phyloP scores from a whole-genome alignment of 176 grass and related monocot genomes.

The Dactylis glomerata region DNA sequence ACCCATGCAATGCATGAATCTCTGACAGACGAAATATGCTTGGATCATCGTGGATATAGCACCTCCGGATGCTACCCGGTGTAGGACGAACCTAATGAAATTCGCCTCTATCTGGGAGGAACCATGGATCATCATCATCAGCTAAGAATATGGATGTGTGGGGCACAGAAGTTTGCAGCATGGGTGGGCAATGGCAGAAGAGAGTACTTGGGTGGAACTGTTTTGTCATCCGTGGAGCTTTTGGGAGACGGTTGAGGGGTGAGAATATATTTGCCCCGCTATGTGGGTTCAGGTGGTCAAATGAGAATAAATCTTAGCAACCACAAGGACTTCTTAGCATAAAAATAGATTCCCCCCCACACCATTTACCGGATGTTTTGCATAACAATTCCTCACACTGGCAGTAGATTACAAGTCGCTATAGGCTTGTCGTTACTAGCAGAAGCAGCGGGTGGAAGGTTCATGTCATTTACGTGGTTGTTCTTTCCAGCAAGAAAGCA shows the following conservation, averaged over 20 bases:
- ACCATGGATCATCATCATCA: conserved; percentile 26
- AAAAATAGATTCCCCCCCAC: not conserved
- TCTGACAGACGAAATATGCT: not conserved
- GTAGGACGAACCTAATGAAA: not conserved
- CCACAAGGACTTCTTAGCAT: not conserved
- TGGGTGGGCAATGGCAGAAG: conserved; percentile 7
- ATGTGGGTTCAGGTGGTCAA: conserved; percentile 36
- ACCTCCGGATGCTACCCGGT: not conserved
- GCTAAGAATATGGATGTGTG: conserved; percentile 11
- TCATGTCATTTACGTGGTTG: conserved; percentile 20
- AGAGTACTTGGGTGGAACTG: conserved; percentile 38
- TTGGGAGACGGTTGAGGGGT: conserved; percentile 15
- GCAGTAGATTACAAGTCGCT: conserved; percentile 25
- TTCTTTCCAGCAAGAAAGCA: conserved; percentile 25
- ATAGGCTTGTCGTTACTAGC: not conserved
- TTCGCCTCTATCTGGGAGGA: conserved; percentile 37
- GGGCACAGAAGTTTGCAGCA: conserved; percentile 21
- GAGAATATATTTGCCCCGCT: conserved; percentile 27
- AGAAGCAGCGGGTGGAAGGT: conserved; percentile 27
- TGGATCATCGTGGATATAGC: not conserved
- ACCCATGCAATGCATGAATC: not conserved
- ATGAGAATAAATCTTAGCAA: conserved; percentile 32
- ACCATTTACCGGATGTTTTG: conserved; percentile 4
- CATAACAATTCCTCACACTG: not conserved
- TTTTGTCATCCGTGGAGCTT: conserved; percentile 26